These are phyloP conservation scores for Hypoxylon sp. DNA, from an alignment of 2,329 filamentous ascomycete genomes.

Conservation along the genomic window DNA sequence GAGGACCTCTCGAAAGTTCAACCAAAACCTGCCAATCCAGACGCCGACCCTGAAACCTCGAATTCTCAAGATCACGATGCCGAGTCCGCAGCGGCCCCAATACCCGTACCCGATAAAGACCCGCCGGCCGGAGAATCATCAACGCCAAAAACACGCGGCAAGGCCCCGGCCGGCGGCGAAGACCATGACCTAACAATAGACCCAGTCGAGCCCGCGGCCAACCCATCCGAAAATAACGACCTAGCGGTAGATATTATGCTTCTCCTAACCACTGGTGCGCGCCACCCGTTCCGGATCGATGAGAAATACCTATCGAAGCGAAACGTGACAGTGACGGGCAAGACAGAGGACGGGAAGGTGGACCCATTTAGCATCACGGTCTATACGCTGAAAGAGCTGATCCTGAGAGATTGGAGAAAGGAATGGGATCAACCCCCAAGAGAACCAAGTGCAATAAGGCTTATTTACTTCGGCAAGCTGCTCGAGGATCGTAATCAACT, in stretches of 20 bases:
- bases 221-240: slow-evolving; percentile 24
- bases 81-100: slow-evolving; percentile 43
- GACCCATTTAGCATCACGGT: slow-evolving; percentile 93
- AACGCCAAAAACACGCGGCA: slow-evolving; percentile 53
- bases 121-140: slow-evolving; percentile 39
- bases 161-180: slow-evolving; percentile 48
- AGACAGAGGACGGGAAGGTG: slow-evolving; percentile 69
- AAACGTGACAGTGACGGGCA: slow-evolving; percentile 80
- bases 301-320: slow-evolving; percentile 87
- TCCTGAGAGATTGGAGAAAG: slow-evolving; percentile 91
- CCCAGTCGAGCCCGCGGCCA: slow-evolving; percentile 56
- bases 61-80: slow-evolving; percentile 41
- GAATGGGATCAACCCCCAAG: slow-evolving; percentile 92
- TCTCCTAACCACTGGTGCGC: slow-evolving; percentile 81
- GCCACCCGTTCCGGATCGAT: slow-evolving; percentile 92
- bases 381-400: slow-evolving; percentile 94
- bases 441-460: slow-evolving; percentile 87
- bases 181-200: slow-evolving; percentile 55
- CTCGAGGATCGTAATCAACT: slow-evolving; percentile 89
- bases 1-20: slow-evolving; percentile 50
- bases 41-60: slow-evolving; percentile 41
- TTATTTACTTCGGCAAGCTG: slow-evolving; percentile 93
- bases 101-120: slow-evolving; percentile 48
- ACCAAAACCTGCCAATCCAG: slow-evolving; percentile 47
- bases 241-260: slow-evolving; percentile 82